Percentiles rank a stretch among this genome's conserved stretches.
Conservation (phyloP, 495 filamentous ascomycete species). For the Aspergillus wentii region DNA sequence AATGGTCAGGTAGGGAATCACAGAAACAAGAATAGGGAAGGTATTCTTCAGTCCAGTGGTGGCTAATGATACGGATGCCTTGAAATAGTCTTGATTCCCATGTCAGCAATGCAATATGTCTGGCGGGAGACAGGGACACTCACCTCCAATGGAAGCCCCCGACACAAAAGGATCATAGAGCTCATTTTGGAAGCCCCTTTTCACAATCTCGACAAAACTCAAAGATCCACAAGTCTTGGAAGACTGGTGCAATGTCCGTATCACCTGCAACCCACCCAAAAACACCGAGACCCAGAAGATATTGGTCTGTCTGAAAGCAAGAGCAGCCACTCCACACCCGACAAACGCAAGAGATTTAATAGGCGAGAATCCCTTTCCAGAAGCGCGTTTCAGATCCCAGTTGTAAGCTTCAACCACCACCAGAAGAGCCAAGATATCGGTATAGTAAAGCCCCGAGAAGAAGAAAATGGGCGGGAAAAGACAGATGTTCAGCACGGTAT, state of each 20-base stretch:
- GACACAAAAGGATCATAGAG: constrained; percentile 62
- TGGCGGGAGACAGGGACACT: constrained; percentile 4
- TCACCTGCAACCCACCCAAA: constrained; percentile 68
- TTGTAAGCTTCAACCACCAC: constrained; percentile 63
- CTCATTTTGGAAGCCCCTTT: constrained; percentile 41
- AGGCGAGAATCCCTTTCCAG: constrained; percentile 6
- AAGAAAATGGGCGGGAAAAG: constrained; percentile 92
- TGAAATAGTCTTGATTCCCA: constrained; percentile 48
- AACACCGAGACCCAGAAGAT: constrained; percentile 92
- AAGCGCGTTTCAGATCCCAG: constrained; percentile 46
- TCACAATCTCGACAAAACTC: constrained; percentile 20
- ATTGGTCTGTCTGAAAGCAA: constrained; percentile 88
- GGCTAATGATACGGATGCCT: constrained; percentile 54
- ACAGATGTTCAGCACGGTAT: constrained; percentile 73
- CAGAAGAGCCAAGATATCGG: constrained; percentile 64
- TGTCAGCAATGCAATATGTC: constrained; percentile 19
- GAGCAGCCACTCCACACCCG: constrained; percentile 50
- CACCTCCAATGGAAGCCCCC: constrained; percentile 54
- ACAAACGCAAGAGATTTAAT: constrained; percentile 38
- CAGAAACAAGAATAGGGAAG: constrained; percentile 37
- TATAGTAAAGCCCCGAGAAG: constrained; percentile 92
- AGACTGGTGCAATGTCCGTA: constrained; percentile 35
- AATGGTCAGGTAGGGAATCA: constrained; percentile 65
- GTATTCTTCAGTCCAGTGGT: constrained; percentile 50
- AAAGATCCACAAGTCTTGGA: constrained; percentile 21